These are phyloP conservation scores for Xylaria sp. DNA, from an alignment of 2,329 filamentous ascomycete genomes.

Conservation along the genomic window DNA sequence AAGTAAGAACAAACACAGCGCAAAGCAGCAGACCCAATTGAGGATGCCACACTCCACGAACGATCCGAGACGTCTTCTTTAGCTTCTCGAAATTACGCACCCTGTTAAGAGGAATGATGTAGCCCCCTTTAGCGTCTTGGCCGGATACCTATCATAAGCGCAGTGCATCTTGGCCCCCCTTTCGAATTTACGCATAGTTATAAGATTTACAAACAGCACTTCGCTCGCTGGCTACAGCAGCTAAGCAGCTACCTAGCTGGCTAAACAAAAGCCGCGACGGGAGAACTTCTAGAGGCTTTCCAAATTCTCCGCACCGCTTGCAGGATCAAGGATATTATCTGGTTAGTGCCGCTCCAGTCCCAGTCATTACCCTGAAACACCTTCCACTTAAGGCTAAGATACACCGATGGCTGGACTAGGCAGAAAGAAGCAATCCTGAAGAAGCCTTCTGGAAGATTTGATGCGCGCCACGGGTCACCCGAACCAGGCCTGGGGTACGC, in stretches of 20 bases:
- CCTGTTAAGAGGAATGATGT: neutral
- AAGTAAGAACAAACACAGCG: neutral
- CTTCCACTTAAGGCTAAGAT: slow-evolving; percentile 26
- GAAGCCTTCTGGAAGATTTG: slow-evolving; percentile 36
- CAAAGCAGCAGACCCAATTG: neutral
- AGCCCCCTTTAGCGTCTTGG: slow-evolving; percentile 18
- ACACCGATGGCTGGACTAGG: slow-evolving; percentile 18
- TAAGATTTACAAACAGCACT: neutral
- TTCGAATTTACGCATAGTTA: neutral
- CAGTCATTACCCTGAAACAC: slow-evolving; percentile 16
- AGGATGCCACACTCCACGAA: neutral
- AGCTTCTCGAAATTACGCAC: slow-evolving; percentile 20
- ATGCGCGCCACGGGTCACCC: neutral
- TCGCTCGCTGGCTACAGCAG: too few species aligned
- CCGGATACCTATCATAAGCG: neutral
- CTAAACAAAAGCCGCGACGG: neutral
- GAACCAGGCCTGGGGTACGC: neutral
- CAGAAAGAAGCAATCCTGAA: slow-evolving; percentile 32
- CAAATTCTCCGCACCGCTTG: slow-evolving; percentile 33
- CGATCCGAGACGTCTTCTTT: slow-evolving; percentile 8
- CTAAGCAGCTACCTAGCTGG: too few species aligned
- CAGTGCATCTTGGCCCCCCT: too few species aligned
- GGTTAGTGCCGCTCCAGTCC: slow-evolving; percentile 14
- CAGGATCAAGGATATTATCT: slow-evolving; percentile 27
- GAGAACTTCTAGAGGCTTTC: slow-evolving; percentile 24